Base-by-base conservation (phyloP, 2,329 filamentous ascomycete genomes). In the Cordyceps militaris region DNA sequence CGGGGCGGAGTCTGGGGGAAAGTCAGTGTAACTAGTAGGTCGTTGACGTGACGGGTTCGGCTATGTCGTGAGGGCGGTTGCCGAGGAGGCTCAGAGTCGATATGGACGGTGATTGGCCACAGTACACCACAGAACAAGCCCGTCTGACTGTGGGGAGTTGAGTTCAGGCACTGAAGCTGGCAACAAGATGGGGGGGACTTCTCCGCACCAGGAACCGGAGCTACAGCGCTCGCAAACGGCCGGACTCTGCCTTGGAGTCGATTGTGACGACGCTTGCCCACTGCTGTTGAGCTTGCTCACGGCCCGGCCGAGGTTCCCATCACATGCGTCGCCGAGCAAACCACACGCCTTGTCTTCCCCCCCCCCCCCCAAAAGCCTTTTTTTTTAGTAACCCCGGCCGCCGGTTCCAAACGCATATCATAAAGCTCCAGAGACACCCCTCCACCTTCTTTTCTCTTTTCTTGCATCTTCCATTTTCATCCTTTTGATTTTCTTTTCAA, bases 291-390 rank as follows among this genome's bases (percentile, higher is more conserved):
- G 30, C 11, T 6, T 11, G 16, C 44, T 10, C 16, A 53, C 52
- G 62, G 63, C 66, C 66, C 52, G 62, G 63, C 67, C 67, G 68
- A 69, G 68, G 68, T 60, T 62, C 63, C 58, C 66, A 67, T 70
- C 67, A 69, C 68, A 69, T 70, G 65, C 66, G 61, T 63, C 30
- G 13, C 34, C 51, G 52, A 56, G 38, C 40, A 19, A 56, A 21
- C 19, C n/a, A 8, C 16, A 14, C 23, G 19, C 40, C 19, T n/a
- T 42, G n/a, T 42, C n/a, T 10, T 21, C 40, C 13, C 32, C 19
- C 47, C 26, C 26, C 51, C 36, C n/a, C n/a, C 14, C 34, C 34
- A 38, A 38, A 38, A 38, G 34, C 34, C n/a, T 38, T 38, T 38
- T 38, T 38, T 38, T 38, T 38, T 38, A 38, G 34, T 38, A n/a